Base-by-base conservation (phyloP, 2,329 filamentous ascomycete species). In the Phoma sp. region DNA sequence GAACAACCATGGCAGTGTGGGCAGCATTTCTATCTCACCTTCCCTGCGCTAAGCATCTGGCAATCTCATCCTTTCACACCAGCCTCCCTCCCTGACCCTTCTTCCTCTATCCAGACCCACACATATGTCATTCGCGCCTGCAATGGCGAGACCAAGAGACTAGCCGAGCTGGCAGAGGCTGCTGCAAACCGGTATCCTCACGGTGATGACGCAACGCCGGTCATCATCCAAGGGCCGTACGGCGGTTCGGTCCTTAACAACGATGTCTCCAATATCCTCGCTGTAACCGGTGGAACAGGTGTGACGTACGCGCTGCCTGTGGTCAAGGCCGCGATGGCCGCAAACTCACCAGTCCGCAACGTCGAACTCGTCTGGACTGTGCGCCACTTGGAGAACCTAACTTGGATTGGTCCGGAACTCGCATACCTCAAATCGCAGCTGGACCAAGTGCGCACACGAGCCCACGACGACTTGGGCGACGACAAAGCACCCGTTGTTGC, bases 11-110 rank as follows among this genome's bases (percentile, higher is more conserved):
- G 88, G 87, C 75, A 78, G 13, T 75, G 87, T 14, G 88, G 88
- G 7, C 85, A 90, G 69, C 88, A 90, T 66, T 90, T 88, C 69
- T 90, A 85, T 63, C 77, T 90, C 10, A 87, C 83, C 67, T 90
- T 90, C 62, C 78, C 85, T 0, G 80, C 85, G 56, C 75, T 84
- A 13, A 87, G 81, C 61, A 80, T 90, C 61, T 90, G 86, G 86
- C 87, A 90, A 70, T 86, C 84, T 0, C 88, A 90, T 65, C 88
- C 88, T 0, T 89, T 90, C 64, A 75, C 86, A 3, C 59, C 58
- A 7, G 49, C 57, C 13, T 56, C 47, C 4, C 33, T 40, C 9
- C 58, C 63, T 1, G 35, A 50, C 7, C 30, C 48, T 3, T 23
- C n/a, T 7, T 33, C 42, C 11, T 23, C 38, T 4, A 36, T 55